phyloP scores from a whole-genome alignment of 1,284 basidiomycete genomes.

The Trichosporon asahii region DNA sequence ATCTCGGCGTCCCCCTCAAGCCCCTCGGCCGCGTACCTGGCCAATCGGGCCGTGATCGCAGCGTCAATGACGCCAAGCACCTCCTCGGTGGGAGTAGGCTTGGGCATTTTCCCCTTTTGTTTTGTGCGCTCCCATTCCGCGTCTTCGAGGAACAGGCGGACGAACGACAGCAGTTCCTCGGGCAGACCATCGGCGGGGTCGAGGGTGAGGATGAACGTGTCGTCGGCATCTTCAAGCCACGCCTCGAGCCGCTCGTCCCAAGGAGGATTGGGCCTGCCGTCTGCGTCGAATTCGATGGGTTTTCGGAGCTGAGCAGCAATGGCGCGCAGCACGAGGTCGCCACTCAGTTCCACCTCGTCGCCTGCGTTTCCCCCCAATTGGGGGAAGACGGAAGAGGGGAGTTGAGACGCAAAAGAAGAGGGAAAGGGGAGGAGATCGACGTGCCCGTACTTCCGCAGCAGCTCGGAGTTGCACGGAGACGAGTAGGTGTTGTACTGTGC shows the following conservation, averaged over 20 bases:
- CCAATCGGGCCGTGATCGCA: conserved; percentile 51
- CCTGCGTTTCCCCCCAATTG: conserved; percentile 66
- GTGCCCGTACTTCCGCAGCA: conserved; percentile 89
- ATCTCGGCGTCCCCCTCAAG: conserved; percentile 42
- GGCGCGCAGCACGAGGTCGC: conserved; percentile 67
- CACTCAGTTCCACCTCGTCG: conserved; percentile 80
- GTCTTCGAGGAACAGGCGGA: conserved; percentile 64
- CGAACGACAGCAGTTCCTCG: conserved; percentile 65
- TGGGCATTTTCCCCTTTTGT: conserved; percentile 73
- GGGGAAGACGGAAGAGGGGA: conserved; percentile 41
- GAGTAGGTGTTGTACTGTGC: conserved; percentile 90
- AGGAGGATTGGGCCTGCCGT: neutral
- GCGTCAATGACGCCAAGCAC: conserved; percentile 53
- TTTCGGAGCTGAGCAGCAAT: conserved; percentile 36
- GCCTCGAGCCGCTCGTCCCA: conserved; percentile 66
- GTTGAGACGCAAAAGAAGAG: conserved; percentile 28
- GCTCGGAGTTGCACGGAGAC: conserved; percentile 89
- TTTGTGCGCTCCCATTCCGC: conserved; percentile 65
- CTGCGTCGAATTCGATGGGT: conserved; percentile 47
- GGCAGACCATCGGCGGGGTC: conserved; percentile 53
- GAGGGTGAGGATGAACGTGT: conserved; percentile 67
- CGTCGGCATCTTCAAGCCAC: conserved; percentile 86
- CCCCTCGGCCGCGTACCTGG: conserved; percentile 7
- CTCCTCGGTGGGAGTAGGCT: conserved; percentile 60
- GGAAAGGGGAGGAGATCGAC: conserved; percentile 70